phyloP scores from a whole-genome alignment of 192 early-diverging fungal genomes.

The Dispira simplex region DNA sequence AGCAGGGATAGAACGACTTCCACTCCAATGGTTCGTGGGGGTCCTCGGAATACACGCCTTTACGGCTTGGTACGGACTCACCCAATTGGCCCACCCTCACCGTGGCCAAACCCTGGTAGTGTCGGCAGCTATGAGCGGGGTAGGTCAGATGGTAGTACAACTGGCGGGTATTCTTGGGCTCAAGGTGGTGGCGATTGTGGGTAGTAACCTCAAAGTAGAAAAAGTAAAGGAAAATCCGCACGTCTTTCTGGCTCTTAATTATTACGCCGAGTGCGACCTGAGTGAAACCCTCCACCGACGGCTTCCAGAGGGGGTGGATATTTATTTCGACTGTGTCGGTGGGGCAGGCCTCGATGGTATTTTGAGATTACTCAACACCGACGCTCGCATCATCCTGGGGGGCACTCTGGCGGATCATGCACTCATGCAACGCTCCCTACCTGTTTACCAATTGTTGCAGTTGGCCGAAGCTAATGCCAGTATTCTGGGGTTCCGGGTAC shows the following conservation, averaged over 20 bases:
- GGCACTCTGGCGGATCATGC: slow-evolving; percentile 60
- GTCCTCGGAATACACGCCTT: slow-evolving; percentile 68
- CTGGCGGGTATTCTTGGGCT: slow-evolving; percentile 61
- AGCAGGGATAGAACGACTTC: slow-evolving; percentile 26
- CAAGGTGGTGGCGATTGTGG: slow-evolving; percentile 67
- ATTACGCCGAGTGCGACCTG: slow-evolving; percentile 48
- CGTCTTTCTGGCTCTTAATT: slow-evolving; percentile 74
- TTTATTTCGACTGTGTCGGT: slow-evolving; percentile 76
- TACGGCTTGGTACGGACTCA: slow-evolving; percentile 57
- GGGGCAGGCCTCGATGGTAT: slow-evolving; percentile 63
- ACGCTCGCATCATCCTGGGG: slow-evolving; percentile 50
- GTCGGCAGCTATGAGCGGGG: slow-evolving; percentile 64
- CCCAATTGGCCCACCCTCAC: slow-evolving; percentile 52
- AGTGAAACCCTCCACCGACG: slow-evolving; percentile 33
- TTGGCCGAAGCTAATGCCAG: slow-evolving; percentile 37
- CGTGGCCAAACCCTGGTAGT: slow-evolving; percentile 70
- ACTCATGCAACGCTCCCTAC: slow-evolving; percentile 26
- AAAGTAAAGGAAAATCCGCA: slow-evolving; percentile 13
- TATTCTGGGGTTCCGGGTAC: slow-evolving; percentile 41
- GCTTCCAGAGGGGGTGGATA: slow-evolving; percentile 68
- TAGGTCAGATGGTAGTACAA: slow-evolving; percentile 61
- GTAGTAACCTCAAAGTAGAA: slow-evolving; percentile 66
- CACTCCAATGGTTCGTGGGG: slow-evolving; percentile 34
- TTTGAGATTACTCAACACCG: slow-evolving; percentile 42
- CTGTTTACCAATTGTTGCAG: slow-evolving; percentile 35